phyloP scores from a whole-genome alignment of 2,329 filamentous ascomycete genomes.

The Zasmidium citrigriseum region DNA sequence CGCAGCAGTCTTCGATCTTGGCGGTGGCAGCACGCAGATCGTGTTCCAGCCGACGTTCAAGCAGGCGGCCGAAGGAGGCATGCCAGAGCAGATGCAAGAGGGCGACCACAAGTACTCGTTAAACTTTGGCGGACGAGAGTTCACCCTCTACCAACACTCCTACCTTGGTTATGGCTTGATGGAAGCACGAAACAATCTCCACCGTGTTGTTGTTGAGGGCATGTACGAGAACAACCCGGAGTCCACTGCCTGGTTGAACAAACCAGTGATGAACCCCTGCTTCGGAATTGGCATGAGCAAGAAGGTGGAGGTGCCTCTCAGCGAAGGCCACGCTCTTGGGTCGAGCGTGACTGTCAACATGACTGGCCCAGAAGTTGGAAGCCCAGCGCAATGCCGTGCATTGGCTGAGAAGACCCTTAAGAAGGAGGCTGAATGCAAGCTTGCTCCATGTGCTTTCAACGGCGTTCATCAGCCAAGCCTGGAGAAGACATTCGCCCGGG shows the following conservation, averaged over 20 bases:
- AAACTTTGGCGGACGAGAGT: slow-evolving; percentile 84
- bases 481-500: slow-evolving; percentile 84
- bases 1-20: slow-evolving; percentile 92
- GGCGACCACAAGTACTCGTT: slow-evolving; percentile 97
- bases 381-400: slow-evolving; percentile 83
- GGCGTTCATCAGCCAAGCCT: slow-evolving; percentile 92
- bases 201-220: slow-evolving; percentile 72
- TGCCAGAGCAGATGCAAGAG: slow-evolving; percentile 80
- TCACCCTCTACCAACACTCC: slow-evolving; percentile 95
- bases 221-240: slow-evolving; percentile 63
- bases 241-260: slow-evolving; percentile 64
- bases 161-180: slow-evolving; percentile 96
- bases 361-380: slow-evolving; percentile 74
- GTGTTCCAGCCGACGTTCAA: slow-evolving; percentile 97
- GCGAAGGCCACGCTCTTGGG: slow-evolving; percentile 66
- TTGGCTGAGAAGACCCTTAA: slow-evolving; percentile 87
- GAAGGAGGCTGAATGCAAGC: slow-evolving; percentile 78
- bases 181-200: slow-evolving; percentile 86
- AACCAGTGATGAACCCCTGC: slow-evolving; percentile 80
- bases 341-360: slow-evolving; percentile 73
- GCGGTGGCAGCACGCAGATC: slow-evolving; percentile 94
- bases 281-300: slow-evolving; percentile 78
- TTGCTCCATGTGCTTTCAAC: slow-evolving; percentile 97
- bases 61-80: slow-evolving; percentile 68
- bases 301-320: slow-evolving; percentile 71